Conservation (phyloP, 192 early-diverging fungal species). For the Backusella sp. region DNA sequence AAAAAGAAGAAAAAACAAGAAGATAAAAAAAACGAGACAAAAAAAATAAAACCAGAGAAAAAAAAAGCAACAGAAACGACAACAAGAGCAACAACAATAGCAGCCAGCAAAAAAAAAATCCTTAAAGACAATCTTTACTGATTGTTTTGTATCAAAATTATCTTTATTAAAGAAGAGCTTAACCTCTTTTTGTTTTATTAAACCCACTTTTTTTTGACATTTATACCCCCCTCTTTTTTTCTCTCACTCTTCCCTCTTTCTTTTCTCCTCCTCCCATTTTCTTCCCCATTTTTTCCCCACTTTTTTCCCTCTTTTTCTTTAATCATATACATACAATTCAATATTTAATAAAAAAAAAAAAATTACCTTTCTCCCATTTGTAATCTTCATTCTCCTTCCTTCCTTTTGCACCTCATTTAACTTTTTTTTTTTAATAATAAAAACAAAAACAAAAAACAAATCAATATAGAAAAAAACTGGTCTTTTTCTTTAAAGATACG, state of each 20-base stretch:
- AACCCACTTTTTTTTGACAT: not conserved
- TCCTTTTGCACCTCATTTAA: not conserved
- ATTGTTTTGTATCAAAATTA: not conserved
- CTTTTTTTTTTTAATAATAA: not conserved
- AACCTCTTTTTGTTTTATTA: not conserved
- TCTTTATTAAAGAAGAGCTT: not conserved
- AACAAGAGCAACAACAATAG: not conserved
- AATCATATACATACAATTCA: not conserved
- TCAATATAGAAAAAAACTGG: not conserved
- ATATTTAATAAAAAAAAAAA: not conserved
- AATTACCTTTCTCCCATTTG: not conserved
- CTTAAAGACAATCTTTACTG: not conserved
- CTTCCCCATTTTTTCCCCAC: not conserved
- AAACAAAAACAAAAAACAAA: not conserved
- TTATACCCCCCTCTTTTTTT: not conserved
- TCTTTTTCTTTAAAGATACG: not conserved
- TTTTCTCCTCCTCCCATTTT: not conserved
- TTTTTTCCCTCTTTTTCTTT: not conserved
- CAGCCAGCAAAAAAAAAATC: not conserved
- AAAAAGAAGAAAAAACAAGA: not conserved
- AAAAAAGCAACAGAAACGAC: not conserved
- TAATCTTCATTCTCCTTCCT: not conserved
- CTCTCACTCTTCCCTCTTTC: not conserved
- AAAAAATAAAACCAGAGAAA: not conserved
- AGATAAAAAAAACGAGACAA: not conserved